Percentiles rank a stretch among this genome's conserved stretches.
These are phyloP conservation scores for Pythium aquatile DNA, from an alignment of 352 stramenopile species.

Conservation along the genomic window DNA sequence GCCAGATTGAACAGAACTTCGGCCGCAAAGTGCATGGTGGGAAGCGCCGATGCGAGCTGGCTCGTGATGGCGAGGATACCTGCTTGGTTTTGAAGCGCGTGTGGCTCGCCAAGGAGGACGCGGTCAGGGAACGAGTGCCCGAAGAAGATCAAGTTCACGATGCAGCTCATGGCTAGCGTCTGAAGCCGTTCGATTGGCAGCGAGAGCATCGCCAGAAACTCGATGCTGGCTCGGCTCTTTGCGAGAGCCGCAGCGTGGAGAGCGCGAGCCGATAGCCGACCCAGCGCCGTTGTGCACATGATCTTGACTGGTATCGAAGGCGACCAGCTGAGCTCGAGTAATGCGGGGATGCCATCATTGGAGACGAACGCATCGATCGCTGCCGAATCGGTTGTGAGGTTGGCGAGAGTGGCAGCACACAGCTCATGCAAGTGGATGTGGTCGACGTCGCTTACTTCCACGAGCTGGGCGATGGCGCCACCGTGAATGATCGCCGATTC, in stretches of 20 bases:
- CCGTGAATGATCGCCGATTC: conserved; percentile 63
- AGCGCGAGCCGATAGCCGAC: conserved; percentile 45
- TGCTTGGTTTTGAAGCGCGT: conserved; percentile 63
- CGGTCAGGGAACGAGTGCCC: conserved; percentile 65
- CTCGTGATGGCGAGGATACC: conserved; percentile 64
- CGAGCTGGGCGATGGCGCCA: conserved; percentile 65
- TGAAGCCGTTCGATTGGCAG: conserved; percentile 57
- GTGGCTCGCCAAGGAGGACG: conserved; percentile 69
- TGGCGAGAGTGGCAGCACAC: conserved; percentile 60
- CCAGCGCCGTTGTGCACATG: conserved; percentile 60
- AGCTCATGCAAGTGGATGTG: conserved; percentile 53
- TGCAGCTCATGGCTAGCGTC: conserved; percentile 54
- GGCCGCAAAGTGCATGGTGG: conserved; percentile 53
- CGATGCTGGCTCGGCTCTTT: conserved; percentile 48
- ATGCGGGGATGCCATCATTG: conserved; percentile 48
- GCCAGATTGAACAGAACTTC: conserved; percentile 77
- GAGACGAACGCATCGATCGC: conserved; percentile 52
- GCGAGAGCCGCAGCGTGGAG: conserved; percentile 36
- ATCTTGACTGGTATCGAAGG: conserved; percentile 67
- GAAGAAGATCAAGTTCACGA: conserved; percentile 71
- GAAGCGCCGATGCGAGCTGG: conserved; percentile 36
- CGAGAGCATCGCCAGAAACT: conserved; percentile 68
- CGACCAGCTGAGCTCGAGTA: conserved; percentile 74
- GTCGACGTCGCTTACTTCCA: conserved; percentile 69
- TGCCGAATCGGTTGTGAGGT: conserved; percentile 47